phyloP scores from a whole-genome alignment of 441 rosid species.

The Daphne laureola region DNA sequence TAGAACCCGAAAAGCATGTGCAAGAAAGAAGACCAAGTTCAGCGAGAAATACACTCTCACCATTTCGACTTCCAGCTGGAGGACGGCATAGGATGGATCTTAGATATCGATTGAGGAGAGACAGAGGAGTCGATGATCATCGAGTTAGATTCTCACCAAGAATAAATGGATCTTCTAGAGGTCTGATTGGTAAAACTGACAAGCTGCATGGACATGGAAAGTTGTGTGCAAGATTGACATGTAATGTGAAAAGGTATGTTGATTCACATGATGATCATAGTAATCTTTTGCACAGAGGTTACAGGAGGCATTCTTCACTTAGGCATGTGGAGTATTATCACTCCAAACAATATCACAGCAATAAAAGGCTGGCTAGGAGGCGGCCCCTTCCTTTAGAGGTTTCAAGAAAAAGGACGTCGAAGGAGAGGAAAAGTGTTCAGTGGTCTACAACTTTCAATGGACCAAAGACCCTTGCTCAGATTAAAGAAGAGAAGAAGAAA shows the following conservation, averaged over 20 bases:
- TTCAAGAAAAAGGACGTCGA: slow-evolving; percentile 20
- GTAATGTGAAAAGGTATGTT: slow-evolving; percentile 16
- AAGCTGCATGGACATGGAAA: slow-evolving; percentile 18
- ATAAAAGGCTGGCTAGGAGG: slow-evolving; percentile 16
- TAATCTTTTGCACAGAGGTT: slow-evolving; percentile 15
- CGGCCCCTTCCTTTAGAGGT: slow-evolving; percentile 17
- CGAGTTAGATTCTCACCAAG: slow-evolving; percentile 21
- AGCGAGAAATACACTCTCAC: slow-evolving; percentile 27
- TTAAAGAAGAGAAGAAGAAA: slow-evolving; percentile 40
- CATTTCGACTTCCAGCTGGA: slow-evolving; percentile 17
- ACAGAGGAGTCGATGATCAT: slow-evolving; percentile 20
- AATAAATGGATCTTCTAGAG: slow-evolving; percentile 17
- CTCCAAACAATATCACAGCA: slow-evolving; percentile 20
- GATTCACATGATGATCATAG: slow-evolving; percentile 20
- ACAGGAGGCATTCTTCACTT: slow-evolving; percentile 15
- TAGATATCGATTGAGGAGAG: slow-evolving; percentile 29
- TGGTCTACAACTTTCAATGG: slow-evolving; percentile 31
- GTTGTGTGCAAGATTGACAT: slow-evolving; percentile 25
- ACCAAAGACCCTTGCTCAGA: slow-evolving; percentile 51
- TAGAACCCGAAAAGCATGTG: slow-evolving; percentile 12
- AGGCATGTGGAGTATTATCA: slow-evolving; percentile 14
- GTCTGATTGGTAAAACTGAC: slow-evolving; percentile 11
- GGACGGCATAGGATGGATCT: slow-evolving; percentile 24
- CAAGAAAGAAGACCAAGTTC: slow-evolving; percentile 23
- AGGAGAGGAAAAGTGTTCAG: slow-evolving; percentile 20